These are phyloP conservation scores for Eruca vesicaria DNA, from an alignment of 441 rosid genomes.

Conservation along the genomic window DNA sequence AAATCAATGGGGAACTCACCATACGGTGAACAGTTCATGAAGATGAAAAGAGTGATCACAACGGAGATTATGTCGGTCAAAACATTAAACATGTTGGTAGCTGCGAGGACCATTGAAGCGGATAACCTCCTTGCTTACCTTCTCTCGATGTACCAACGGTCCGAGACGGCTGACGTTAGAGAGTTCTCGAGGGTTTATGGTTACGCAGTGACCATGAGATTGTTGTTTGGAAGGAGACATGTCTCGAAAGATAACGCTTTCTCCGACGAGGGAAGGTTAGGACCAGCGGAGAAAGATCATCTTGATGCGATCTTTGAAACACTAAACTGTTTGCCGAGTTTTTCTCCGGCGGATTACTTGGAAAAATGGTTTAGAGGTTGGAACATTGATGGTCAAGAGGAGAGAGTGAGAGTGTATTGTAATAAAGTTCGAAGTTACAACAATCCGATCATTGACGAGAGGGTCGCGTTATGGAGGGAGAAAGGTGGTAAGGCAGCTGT, in stretches of 20 bases:
- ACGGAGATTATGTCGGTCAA: constrained; percentile 36
- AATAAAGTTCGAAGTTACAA: constrained; percentile 24
- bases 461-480: constrained; percentile 28
- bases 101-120: constrained; percentile 48
- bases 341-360: constrained; percentile 40
- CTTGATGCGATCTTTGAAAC: constrained; percentile 36
- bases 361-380: constrained; percentile 40
- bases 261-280: constrained; percentile 36
- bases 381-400: constrained; percentile 46
- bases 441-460: constrained; percentile 36
- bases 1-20: constrained; percentile 22
- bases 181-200: constrained; percentile 30
- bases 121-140: constrained; percentile 47
- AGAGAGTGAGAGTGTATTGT: constrained; percentile 5
- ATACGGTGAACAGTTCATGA: constrained; percentile 43
- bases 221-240: constrained; percentile 38
- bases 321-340: constrained; percentile 27
- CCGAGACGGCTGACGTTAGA: constrained; percentile 36
- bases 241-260: constrained; percentile 21
- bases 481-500: constrained; percentile 36
- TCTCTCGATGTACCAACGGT: constrained; percentile 37
- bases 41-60: constrained; percentile 47
- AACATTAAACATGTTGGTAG: constrained; percentile 34
- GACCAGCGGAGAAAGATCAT: constrained; percentile 39
- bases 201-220: constrained; percentile 42